Base-by-base conservation (phyloP, 1,284 basidiomycete species). In the Apiotrichum mycotoxinovorans region DNA sequence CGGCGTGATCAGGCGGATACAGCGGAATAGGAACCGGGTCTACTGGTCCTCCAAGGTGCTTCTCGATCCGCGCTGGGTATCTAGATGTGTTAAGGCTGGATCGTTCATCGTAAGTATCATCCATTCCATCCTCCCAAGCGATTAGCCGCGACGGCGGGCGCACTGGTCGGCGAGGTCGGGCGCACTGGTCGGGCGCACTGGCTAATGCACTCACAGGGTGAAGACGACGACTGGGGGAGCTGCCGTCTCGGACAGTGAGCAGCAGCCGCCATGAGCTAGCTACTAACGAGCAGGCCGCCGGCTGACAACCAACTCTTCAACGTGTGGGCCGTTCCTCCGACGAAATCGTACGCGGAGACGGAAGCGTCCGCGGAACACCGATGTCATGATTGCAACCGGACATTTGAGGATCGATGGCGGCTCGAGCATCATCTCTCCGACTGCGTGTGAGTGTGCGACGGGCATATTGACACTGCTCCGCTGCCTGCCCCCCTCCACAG, bases 201-300 rank as follows among this genome's bases (percentile, higher is more conserved):
- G n/a, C n/a, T n/a, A 27, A 44, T 56, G 44, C 48, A 22, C 17
- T 3, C 15, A 20, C 34, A 56, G 61, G 66, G 68, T 8, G 60
- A 62, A 26, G 54, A 50, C 2, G 58, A 67, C 47, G 41, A 59
- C 8, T 70, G 68, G 66, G 60, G 53, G 45, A 62, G 63, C 45
- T 33, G 15, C n/a, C 45, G 45, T 10, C 30, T 33, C 11, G 45
- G 30, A 30, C 30, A 5, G 30, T 30, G 30, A 30, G 30, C 30
- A 5, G 30, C 12, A 5, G 30, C 7, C 30, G 30, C 12, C 30
- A 30, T 30, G n/a, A 30, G 5, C 12, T 30, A 30, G 30, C 30
- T 30, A 30, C 30, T 30, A 30, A 30, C 30, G 12, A 7, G 12
- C n/a, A n/a, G n/a, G 0, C 45, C 45, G 7, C 45, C 45, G 45